Evolutionary conservation across 768 basidiomycete genomes (phyloP), one percentile per base, ranked within the genome.

Genomic region (Boletus sp.): DNA sequence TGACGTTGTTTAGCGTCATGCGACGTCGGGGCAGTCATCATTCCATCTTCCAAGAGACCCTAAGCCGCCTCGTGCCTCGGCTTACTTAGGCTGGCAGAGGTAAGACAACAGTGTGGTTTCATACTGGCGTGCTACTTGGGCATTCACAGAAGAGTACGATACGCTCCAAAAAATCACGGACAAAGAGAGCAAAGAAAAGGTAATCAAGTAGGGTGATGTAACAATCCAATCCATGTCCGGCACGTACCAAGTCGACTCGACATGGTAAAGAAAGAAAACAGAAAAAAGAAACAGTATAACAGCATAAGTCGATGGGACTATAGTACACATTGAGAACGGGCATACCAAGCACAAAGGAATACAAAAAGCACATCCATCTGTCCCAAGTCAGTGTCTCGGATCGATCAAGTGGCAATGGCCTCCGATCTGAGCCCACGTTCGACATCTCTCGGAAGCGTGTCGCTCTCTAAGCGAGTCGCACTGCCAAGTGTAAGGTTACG

Each of bases 391-490:
- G 8, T 13, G 10, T 23, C 14, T 11, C 19, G 10, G 5, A 30
- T 43, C 35, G 15, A 32, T 66, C 47, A 66, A 50, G 53, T 47
- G 17, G 54, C 19, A 19, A 51, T 27, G 5, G 50, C 30, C 41
- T 58, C 62, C 1, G 56, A 14, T 4, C 45, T 61, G 5, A 53
- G n/a, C 6, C 64, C 68, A 19, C 61, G 70, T 32, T 68, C 68
- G 11, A 64, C 57, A 29, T 71, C 69, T 19, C 68, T 58, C 2
- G 70, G 62, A 7, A 76, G 73, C 1, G 58, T 58, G 14, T 63
- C 63, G 15, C 51, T 50, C 30, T 72, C 69, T 14, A 41, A 17
- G 32, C 64, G 67, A 3, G 52, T 35, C 30, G 57, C 13, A 39
- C 43, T 53, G 6, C 60, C 48, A 4, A 58, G 53, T 7, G 63